Conservation (phyloP, 2,329 filamentous ascomycete species). For the Neonectria coccinea region DNA sequence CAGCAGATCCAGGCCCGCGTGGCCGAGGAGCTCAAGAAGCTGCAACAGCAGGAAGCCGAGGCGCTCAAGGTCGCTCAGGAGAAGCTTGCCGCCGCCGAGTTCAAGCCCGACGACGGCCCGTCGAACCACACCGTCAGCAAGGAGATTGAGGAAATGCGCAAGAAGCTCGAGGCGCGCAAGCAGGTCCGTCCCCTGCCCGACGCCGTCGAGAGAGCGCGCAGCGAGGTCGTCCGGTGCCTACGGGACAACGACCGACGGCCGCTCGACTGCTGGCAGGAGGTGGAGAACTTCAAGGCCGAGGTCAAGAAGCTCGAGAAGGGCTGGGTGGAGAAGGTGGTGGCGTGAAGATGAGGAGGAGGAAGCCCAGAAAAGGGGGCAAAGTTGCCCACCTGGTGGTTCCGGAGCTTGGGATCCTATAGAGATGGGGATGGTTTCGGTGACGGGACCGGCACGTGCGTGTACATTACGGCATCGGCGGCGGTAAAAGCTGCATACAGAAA, state of each 20-base stretch:
- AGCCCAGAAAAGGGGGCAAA: background rate
- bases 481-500: conserved; percentile 48
- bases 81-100: conserved; percentile 64
- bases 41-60: conserved; percentile 76
- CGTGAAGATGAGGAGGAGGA: conserved; percentile 45
- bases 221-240: conserved; percentile 83
- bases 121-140: conserved; percentile 65
- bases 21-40: conserved; percentile 82
- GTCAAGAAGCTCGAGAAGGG: conserved; percentile 86
- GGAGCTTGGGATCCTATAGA: conserved; percentile 27
- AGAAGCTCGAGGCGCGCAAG: conserved; percentile 71
- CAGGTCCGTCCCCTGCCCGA: conserved; percentile 77
- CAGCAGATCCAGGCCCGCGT: conserved; percentile 91
- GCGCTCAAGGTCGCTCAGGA: conserved; percentile 77
- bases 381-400: conserved; percentile 3
- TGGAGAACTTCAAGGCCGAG: conserved; percentile 89
- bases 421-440: conserved; percentile 27
- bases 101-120: conserved; percentile 47
- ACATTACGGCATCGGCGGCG: conserved; percentile 49
- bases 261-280: conserved; percentile 94
- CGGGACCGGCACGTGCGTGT: conserved; percentile 42
- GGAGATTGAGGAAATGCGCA: conserved; percentile 69
- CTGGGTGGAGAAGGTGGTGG: conserved; percentile 87
- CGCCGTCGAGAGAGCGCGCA: conserved; percentile 78
- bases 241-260: conserved; percentile 86